Conservation (phyloP, 2,329 filamentous ascomycete genomes). For the Dactylonectria estremocensis region DNA sequence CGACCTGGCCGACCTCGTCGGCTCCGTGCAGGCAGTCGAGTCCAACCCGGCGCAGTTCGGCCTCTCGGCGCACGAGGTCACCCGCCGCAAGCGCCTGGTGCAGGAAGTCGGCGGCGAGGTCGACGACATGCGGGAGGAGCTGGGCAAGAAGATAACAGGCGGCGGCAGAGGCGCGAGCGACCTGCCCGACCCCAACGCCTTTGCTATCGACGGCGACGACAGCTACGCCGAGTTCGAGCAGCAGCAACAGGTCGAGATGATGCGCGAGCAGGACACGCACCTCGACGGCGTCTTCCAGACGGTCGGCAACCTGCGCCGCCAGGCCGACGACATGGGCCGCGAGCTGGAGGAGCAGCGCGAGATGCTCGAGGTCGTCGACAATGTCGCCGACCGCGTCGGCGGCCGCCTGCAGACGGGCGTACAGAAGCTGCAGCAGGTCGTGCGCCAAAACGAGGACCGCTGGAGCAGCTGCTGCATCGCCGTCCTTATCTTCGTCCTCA, state of each 20-base stretch:
- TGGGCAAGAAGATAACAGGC: conserved; percentile 71
- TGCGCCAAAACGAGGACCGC: conserved; percentile 90
- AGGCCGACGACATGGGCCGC: conserved; percentile 95
- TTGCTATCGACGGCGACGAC: conserved; percentile 67
- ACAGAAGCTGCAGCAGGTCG: conserved; percentile 87
- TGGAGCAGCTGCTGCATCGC: conserved; percentile 92
- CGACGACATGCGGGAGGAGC: conserved; percentile 88
- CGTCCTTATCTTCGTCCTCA: conserved; percentile 88
- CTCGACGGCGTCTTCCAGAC: conserved; percentile 94
- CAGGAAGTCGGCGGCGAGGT: conserved; percentile 92
- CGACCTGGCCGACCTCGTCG: conserved; percentile 90
- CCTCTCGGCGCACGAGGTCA: conserved; percentile 85
- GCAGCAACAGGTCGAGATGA: conserved; percentile 90
- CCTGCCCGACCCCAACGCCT: conserved; percentile 68
- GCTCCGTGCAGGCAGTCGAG: conserved; percentile 90
- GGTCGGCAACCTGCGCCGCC: conserved; percentile 89
- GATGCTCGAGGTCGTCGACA: conserved; percentile 89
- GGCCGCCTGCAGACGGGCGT: conserved; percentile 89
- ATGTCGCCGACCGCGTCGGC: conserved; percentile 87
- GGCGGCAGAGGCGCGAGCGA: conserved; percentile 55
- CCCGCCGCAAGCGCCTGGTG: conserved; percentile 84
- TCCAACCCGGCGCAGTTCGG: conserved; percentile 90
- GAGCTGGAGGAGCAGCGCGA: conserved; percentile 96
- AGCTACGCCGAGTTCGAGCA: conserved; percentile 89
- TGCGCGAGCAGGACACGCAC: conserved; percentile 94